A percentile compares a stretch with the other conserved stretches of the same genome.
Conservation (phyloP, 1,284 basidiomycete genomes). For the Ceratobasidium sp. region DNA sequence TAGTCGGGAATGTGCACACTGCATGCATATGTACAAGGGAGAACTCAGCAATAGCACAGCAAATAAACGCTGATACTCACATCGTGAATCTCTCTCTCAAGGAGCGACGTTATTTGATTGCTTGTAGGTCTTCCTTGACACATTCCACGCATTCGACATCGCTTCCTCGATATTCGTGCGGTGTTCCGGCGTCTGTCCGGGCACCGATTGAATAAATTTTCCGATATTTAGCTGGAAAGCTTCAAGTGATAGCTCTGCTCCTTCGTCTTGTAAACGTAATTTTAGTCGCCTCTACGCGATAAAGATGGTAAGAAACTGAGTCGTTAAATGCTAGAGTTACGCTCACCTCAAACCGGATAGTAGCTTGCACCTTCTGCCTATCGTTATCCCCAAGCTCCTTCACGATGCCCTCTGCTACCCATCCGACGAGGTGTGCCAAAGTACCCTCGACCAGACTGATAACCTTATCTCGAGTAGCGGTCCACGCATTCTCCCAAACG, state of each 20-base stretch:
- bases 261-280: constrained; percentile 3
- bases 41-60: no score
- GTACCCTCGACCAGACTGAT: constrained; percentile 5
- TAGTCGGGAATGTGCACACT: no score
- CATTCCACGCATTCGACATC: no score
- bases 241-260: constrained; percentile 27
- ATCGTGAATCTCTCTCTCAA: neutral
- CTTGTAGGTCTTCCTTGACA: constrained; percentile 19
- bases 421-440: neutral
- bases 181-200: constrained; percentile 21
- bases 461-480: constrained; percentile 8
- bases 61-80: neutral
- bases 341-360: no score
- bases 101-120: neutral
- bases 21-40: no score
- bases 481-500: neutral
- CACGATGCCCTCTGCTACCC: constrained; percentile 1
- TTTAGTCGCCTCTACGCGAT: neutral
- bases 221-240: constrained; percentile 27
- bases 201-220: constrained; percentile 15
- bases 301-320: neutral
- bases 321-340: neutral
- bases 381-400: no score
- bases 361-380: neutral
- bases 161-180: constrained; percentile 11